phyloP scores from a whole-genome alignment of 2,329 filamentous ascomycete species.

The Kalmusia sp. region DNA sequence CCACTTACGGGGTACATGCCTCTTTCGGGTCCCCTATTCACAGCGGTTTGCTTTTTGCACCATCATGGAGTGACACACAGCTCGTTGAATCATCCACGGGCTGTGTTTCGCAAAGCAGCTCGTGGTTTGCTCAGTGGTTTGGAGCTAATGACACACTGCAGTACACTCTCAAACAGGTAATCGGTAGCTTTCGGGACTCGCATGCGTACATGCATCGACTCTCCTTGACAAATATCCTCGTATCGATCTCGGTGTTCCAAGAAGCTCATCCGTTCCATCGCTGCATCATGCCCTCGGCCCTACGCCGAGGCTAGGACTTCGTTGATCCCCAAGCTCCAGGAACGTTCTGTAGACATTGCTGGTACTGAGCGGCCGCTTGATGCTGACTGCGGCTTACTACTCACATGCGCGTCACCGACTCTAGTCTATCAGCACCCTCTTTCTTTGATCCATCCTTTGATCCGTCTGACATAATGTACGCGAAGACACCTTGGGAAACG shows the following conservation, averaged over 20 bases:
- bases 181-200: constrained; percentile 13
- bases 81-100: background rate
- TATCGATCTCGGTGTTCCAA: background rate
- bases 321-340: constrained; percentile 13
- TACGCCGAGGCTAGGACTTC: background rate
- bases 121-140: constrained; percentile 16
- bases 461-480: constrained; percentile 11
- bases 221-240: background rate
- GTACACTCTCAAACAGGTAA: constrained; percentile 16
- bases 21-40: constrained; percentile 6
- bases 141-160: constrained; percentile 4
- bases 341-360: constrained; percentile 20
- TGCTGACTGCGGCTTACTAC: constrained; percentile 37
- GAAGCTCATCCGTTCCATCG: background rate
- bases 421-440: constrained; percentile 10
- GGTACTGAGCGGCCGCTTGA: constrained; percentile 14
- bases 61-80: background rate
- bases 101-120: constrained; percentile 10
- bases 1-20: constrained; percentile 12
- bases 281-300: background rate
- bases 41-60: constrained; percentile 6
- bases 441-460: background rate
- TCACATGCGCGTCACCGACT: constrained; percentile 22
- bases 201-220: background rate
- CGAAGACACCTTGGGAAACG: constrained; percentile 2